Base-by-base conservation (phyloP, 2,329 filamentous ascomycete species). In the Colletotrichum horii region DNA sequence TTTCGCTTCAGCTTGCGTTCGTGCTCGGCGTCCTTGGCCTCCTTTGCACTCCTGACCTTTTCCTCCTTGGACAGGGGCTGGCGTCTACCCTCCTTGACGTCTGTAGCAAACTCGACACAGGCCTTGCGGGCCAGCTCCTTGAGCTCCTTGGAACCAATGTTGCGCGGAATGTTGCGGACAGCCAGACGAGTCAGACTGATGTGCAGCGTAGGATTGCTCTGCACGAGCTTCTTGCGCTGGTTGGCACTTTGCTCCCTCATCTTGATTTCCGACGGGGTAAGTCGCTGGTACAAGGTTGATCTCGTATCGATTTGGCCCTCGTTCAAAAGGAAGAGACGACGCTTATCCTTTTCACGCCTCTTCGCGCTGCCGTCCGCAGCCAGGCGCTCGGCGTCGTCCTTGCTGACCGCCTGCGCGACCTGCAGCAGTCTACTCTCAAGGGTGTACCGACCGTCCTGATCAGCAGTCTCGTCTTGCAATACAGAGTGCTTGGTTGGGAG, bases 51-150 rank as follows among this genome's bases (percentile, higher is more conserved):
- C 55, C 97, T 93, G 19, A 91, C 88, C 69, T 95, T 90, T 83
- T 99, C 97, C 81, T 99, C 97, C 81, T 94, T 96, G n/a, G 95
- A 97, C 4, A 99, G 89, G 24, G 93, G 93, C 77, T 94, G 87
- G 32, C 97, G 93, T 43, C 89, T 89, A 16, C 95, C 95, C 32
- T 89, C 89, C 83, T 96, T 98, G 78, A 96, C 95, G 80, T 99
- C 97, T 76, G 90, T 94, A 55, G 97, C 96, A 81, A 99, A 99
- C 1, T 95, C 96, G 65, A 98, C 97, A 15, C 98, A 92, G n/a
- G 95, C 97, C 83, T 97, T 92, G 78, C 97, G 92, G 14, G 97
- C 97, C 61, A 99, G 90, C 56, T 95, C 93, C 84, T 99, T 99
- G 66, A 99, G 89, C 70, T 95, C 94, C 84, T 98, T 98, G 28